Evolutionary conservation across 495 filamentous ascomycete genomes (phyloP), one percentile per base, ranked within the genome.

Genomic region (Penicillium lividum): DNA sequence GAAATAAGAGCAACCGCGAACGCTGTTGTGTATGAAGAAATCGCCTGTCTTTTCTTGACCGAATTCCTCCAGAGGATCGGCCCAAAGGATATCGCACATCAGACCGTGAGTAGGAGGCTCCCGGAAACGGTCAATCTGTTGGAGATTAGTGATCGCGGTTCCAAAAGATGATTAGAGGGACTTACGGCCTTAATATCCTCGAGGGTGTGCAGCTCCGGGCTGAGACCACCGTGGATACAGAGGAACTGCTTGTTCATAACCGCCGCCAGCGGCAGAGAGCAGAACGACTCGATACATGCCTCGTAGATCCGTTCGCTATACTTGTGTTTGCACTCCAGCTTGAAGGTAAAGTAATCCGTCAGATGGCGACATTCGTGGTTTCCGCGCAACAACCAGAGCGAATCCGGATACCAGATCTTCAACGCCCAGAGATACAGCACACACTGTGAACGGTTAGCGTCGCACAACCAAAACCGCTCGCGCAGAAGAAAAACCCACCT

Each of bases 181-280:
- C 89, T 36, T 72, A 93, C 91, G 66, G 82, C 86, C 78, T 91
- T 91, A 56, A 97, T 80, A 71, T 98, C 94, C 61, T 98, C 94
- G 51, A 98, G 77, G 29, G 92, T 97, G 68, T 98, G 94, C 60
- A 98, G 73, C 73, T 98, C 94, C 6, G 94, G 94, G 67, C 92
- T 96, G 61, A 98, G 79, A 50, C 94, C 94, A 61, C 94, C 94
- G 70, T 98, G 94, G 61, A 98, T 98, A 74, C 94, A 98, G 65
- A 98, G 78, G 73, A 98, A 98, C 64, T 98, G 94, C 81, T 98
- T 98, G 83, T 98, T 98, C 94, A 98, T 98, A 57, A 98, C 86
- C 16, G 94, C 94, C 59, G 94, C 94, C 71, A 98, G 81, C 48
- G 94, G 94, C 64, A 98, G 80, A 63, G 88, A 81, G 72, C 94